A percentile compares a stretch with the other conserved stretches of the same genome.
phyloP scores from a whole-genome alignment of 1,284 basidiomycete genomes.

The Malassezia yamatoensis region DNA sequence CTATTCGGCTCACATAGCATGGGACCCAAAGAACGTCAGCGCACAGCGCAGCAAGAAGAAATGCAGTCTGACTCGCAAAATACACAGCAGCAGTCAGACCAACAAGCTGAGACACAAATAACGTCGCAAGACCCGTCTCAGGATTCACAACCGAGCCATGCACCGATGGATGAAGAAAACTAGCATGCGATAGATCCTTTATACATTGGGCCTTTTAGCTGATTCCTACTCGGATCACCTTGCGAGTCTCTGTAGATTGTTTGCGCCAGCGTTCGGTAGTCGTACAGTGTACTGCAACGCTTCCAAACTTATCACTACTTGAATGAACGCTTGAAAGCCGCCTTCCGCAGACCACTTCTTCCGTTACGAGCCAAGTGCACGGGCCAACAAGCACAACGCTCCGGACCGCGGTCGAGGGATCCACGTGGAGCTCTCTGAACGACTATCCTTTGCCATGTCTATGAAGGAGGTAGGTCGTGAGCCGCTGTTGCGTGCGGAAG shows the following conservation, averaged over 20 bases:
- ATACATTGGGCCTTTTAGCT: no score
- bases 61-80: neutral
- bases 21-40: constrained; percentile 13
- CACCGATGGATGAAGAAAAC: constrained; percentile 9
- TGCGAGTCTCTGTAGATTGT: no score
- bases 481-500: neutral
- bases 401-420: neutral
- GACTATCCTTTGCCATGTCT: neutral
- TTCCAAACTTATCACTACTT: no score
- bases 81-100: neutral
- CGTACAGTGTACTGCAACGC: no score
- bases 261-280: no score
- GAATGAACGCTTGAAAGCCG: no score
- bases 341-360: no score
- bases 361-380: neutral
- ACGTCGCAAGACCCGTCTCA: neutral
- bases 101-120: neutral
- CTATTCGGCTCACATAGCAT: neutral
- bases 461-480: neutral
- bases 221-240: no score
- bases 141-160: neutral
- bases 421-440: neutral
- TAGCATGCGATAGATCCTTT: neutral
- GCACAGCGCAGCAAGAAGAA: constrained; percentile 1
- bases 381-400: neutral